Conservation (phyloP, 202 grass and related monocot genomes). For the Brachypodium distachyon region DNA sequence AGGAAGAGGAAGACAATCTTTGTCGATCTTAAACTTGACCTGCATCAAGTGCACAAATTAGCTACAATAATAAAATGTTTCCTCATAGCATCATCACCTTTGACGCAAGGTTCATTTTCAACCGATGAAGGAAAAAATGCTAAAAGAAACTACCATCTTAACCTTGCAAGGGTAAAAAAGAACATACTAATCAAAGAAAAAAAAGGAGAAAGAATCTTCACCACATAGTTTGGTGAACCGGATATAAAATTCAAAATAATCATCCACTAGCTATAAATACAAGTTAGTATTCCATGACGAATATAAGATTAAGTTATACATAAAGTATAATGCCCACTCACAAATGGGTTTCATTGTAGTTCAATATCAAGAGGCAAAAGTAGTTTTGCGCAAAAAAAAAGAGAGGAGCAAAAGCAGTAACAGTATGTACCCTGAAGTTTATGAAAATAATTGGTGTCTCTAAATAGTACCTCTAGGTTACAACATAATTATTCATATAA, state of each 20-base stretch:
- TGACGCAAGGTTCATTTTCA: slow-evolving; percentile 5
- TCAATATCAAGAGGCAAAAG: too few species aligned
- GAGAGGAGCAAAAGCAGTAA: background rate
- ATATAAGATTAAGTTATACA: background rate
- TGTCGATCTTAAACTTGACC: slow-evolving; percentile 85
- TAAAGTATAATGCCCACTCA: background rate
- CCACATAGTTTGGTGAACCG: background rate
- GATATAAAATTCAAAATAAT: background rate
- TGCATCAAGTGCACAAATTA: slow-evolving; percentile 29
- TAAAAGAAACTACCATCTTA: background rate
- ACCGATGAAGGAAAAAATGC: background rate
- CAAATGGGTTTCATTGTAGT: background rate
- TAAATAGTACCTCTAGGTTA: background rate
- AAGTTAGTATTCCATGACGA: background rate
- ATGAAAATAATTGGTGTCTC: background rate
- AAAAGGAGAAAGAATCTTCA: too few species aligned
- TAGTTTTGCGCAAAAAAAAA: too few species aligned
- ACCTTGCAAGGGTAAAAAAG: background rate
- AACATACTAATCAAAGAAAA: background rate
- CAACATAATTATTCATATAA: background rate
- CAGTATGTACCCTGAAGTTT: background rate
- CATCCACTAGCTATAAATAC: background rate
- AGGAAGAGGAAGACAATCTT: slow-evolving; percentile 69
- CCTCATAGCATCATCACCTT: background rate
- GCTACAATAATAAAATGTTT: background rate